Base-by-base conservation (phyloP, 139 green algal species). In the Asterochloris sp. region DNA sequence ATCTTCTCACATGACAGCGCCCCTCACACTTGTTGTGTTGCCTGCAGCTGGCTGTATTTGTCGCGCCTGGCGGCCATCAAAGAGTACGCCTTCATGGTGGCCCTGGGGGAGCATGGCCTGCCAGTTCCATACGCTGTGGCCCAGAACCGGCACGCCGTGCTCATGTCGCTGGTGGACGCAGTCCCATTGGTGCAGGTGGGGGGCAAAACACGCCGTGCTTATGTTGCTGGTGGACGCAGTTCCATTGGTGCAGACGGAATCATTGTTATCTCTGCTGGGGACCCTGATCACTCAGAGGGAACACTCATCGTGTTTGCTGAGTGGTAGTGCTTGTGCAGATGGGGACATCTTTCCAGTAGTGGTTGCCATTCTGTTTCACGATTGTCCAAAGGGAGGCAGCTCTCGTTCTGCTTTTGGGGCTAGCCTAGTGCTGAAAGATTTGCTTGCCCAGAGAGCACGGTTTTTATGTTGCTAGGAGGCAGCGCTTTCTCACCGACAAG, bases 81-180 rank as follows among this genome's bases (percentile, higher is more conserved):
- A 86, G 97, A 99, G 91, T 98, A 89, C 78, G 93, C 94, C 10
- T 99, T 99, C 91, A 99, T 99, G 96, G 94, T 93, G 79, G 97
- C 97, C 13, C 91, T 99, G 62, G 88, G 88, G 0, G 90, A 98
- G 27, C 85, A 92, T 63, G 96, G 95, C 19, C 95, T 99, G 69
- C 95, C 96, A 0, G 96, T 99, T 61, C 97, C 97, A 0, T 76
- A 83, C 14, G 94, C 96, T 15, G 92, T 99, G 28, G 96, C 98
- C 82, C 87, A 93, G 83, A 99, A 98, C 90, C 87, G 95, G 0
- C 97, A 99, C 84, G 95, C 92, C 0, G 96, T 99, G 83, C 87
- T 99, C 21, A 99, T 99, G 97, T 91, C 87, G 1, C 76, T 97
- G 54, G 87, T 98, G 23, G 82, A 96, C 13, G 95, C 85, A 12